Evolutionary conservation across 2,329 filamentous ascomycete genomes (phyloP), one percentile per base, ranked within the genome.

Genomic region (Penicillium concentricum): DNA sequence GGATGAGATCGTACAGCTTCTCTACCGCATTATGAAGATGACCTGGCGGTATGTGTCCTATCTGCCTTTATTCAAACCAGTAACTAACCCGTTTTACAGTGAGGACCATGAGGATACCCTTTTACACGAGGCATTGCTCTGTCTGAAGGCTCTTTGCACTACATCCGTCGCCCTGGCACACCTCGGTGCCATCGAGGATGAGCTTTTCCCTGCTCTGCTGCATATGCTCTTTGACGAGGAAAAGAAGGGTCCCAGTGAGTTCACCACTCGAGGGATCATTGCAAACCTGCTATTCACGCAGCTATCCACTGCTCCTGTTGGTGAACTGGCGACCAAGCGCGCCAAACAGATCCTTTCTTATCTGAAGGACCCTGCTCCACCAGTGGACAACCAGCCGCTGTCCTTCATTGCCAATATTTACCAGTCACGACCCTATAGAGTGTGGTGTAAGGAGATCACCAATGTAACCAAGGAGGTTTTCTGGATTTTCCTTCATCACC

Each of bases 391-490:
- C 59, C 85, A 87, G 20, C 91, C 92, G 0, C 79, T 96, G 8
- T 87, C 87, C 3, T 97, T 97, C 71, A 92, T 97, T 45, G 79
- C 93, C 22, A 90, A 92, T 59, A 97, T 97, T 86, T 88, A 90
- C 65, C 87, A 88, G 35, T 85, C 91, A 48, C 85, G 93, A 0
- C 93, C 93, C 0, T 99, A 97, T 74, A 89, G 91, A 34, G 84
- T 96, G 3, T 99, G 93, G 93, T 91, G 88, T 76, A 94, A 92
- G 74, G 94, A 99, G 76, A 86, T 93, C 18, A 87, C 88, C 58
- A 92, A 90, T 67, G 93, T 97, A 46, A 96, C 92, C 41, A 97
- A 97, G 74, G 93, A 99, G 73, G 93, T 97, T 28, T 99, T 99
- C 72, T 99, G 93, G 93, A 97, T 97, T 71, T 99, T 97, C 78